Conservation (phyloP, 2,329 filamentous ascomycete genomes). For the Pseudogymnoascus sp. region DNA sequence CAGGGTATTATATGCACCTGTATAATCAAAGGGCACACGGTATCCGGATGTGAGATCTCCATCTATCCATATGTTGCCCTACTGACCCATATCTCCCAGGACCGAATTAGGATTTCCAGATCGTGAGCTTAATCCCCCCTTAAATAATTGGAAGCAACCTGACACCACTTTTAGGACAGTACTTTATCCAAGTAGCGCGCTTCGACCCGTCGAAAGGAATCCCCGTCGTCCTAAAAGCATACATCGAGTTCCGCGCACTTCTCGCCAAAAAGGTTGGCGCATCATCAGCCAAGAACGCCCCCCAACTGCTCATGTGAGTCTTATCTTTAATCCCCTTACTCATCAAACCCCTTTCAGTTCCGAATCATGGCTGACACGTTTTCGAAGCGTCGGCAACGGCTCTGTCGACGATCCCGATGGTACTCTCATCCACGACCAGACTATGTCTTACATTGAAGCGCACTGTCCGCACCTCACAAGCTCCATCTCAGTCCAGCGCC, state of each 20-base stretch:
- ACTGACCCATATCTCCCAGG: conserved; percentile 20
- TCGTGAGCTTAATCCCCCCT: conserved; percentile 26
- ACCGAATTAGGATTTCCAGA: conserved; percentile 49
- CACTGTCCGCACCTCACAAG: conserved; percentile 52
- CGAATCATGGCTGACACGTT: neutral
- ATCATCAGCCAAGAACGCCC: conserved; percentile 38
- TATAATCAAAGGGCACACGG: conserved; percentile 53
- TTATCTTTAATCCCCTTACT: too few relatives aligned
- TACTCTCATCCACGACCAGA: conserved; percentile 61
- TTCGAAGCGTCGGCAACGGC: conserved; percentile 54
- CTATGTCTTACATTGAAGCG: conserved; percentile 56
- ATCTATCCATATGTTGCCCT: conserved; percentile 17
- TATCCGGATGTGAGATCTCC: conserved; percentile 43
- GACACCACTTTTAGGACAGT: conserved; percentile 41
- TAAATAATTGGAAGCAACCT: neutral
- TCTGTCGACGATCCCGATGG: conserved; percentile 77
- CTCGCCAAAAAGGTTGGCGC: conserved; percentile 41
- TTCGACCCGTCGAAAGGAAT: conserved; percentile 83
- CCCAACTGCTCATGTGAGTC: conserved; percentile 60
- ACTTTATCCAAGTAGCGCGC: conserved; percentile 71
- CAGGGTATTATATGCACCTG: conserved; percentile 64
- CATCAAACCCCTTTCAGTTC: neutral
- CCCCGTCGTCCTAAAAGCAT: conserved; percentile 65
- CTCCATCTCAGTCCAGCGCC: conserved; percentile 66
- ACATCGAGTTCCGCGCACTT: conserved; percentile 59